Conservation (phyloP, 352 stramenopile species). For the Elongisporangium undulatum region DNA sequence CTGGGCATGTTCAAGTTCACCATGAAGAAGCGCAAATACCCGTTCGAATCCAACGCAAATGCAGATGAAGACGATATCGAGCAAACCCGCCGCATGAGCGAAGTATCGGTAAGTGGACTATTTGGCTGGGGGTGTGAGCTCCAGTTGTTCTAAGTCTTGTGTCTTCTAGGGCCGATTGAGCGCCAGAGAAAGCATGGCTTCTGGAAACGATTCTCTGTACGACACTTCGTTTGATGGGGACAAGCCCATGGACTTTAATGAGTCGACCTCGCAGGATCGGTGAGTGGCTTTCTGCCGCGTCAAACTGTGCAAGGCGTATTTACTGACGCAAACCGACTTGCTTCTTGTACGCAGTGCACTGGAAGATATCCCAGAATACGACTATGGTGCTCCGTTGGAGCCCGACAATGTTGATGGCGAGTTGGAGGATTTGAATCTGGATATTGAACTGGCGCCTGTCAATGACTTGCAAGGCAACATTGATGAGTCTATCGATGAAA, state of each 20-base stretch:
- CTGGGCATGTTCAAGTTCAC: constrained; percentile 76
- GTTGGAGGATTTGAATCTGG: constrained; percentile 65
- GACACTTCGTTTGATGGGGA: constrained; percentile 25
- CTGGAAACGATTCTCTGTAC: constrained; percentile 6
- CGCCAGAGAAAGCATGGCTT: constrained; percentile 9
- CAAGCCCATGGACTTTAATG: constrained; percentile 35
- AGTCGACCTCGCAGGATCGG: constrained; percentile 5
- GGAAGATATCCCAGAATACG: constrained; percentile 36
- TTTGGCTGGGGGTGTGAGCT: neutral
- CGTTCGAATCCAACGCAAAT: constrained; percentile 32
- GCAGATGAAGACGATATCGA: constrained; percentile 41
- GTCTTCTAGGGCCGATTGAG: constrained; percentile 2
- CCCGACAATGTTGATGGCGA: constrained; percentile 28
- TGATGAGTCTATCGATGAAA: constrained; percentile 26
- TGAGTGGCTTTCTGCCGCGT: neutral
- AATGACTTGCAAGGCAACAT: constrained; percentile 74
- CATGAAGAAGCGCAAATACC: constrained; percentile 86
- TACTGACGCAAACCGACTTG: too few species aligned
- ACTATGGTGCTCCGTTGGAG: constrained; percentile 46
- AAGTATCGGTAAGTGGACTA: constrained; percentile 32
- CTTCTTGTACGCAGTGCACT: neutral
- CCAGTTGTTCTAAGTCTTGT: neutral
- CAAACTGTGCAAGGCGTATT: too few species aligned
- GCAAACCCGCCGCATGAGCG: constrained; percentile 62
- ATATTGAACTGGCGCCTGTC: constrained; percentile 76